A percentile compares a stretch with the other conserved stretches of the same genome.
These are phyloP conservation scores for Neurospora intermedia DNA, from an alignment of 495 filamentous ascomycete species.

Conservation along the genomic window DNA sequence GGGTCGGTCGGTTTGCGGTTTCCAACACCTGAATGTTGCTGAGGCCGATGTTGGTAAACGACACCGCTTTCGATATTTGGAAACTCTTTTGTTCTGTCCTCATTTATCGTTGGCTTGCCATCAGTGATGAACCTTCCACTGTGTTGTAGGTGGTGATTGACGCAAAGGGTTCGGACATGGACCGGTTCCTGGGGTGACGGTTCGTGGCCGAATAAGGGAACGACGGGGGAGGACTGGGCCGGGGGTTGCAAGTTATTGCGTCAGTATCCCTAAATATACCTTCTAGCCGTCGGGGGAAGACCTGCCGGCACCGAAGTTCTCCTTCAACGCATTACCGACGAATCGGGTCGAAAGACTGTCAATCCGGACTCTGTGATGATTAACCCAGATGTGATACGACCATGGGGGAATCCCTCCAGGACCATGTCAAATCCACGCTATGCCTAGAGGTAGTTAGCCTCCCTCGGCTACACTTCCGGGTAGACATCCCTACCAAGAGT, in stretches of 20 bases:
- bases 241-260: background rate
- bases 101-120: background rate
- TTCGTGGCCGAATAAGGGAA: background rate
- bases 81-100: background rate
- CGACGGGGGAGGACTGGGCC: background rate
- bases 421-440: background rate
- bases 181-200: background rate
- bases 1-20: background rate
- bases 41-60: background rate
- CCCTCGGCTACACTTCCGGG: conserved; percentile 36
- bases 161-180: background rate
- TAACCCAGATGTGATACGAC: background rate
- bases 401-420: background rate
- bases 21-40: background rate
- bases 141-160: background rate
- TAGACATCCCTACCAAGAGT: conserved; percentile 45
- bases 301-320: background rate
- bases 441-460: background rate
- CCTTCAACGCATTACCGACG: background rate
- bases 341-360: background rate
- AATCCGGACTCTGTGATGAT: background rate
- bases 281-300: background rate
- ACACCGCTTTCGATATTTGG: background rate
- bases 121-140: background rate
- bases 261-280: background rate